phyloP scores from a whole-genome alignment of 306 rosid species.

The Corylus americana region DNA sequence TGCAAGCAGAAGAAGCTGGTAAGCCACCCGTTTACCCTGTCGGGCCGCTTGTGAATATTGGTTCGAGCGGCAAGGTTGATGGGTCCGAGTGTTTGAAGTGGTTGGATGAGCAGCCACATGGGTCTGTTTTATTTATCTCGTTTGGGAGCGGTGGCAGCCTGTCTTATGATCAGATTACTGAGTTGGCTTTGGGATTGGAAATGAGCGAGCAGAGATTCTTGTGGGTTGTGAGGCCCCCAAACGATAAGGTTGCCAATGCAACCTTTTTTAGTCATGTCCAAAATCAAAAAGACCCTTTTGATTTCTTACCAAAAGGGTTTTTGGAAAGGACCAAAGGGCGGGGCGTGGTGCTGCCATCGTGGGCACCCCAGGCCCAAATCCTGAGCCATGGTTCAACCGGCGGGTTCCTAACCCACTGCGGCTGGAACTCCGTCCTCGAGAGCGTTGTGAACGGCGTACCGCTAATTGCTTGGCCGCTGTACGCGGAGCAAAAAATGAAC shows the following conservation, averaged over 20 bases:
- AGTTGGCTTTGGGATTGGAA: constrained; percentile 55
- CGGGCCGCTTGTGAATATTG: constrained; percentile 36
- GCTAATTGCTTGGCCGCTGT: constrained; percentile 74
- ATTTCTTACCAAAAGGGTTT: constrained; percentile 62
- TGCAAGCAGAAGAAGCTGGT: constrained; percentile 9
- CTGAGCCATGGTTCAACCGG: constrained; percentile 63
- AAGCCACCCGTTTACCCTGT: constrained; percentile 26
- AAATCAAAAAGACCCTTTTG: constrained; percentile 25
- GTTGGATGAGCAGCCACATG: constrained; percentile 61
- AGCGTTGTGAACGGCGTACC: constrained; percentile 69
- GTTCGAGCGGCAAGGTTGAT: neutral
- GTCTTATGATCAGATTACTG: constrained; percentile 27
- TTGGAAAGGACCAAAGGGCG: constrained; percentile 47
- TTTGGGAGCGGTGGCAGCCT: constrained; percentile 72
- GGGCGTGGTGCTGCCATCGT: constrained; percentile 47
- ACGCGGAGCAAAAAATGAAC: constrained; percentile 77
- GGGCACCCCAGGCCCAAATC: constrained; percentile 81
- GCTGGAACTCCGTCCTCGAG: constrained; percentile 77
- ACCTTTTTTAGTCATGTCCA: constrained; percentile 47
- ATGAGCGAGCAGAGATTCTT: constrained; percentile 49
- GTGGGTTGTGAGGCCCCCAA: constrained; percentile 57
- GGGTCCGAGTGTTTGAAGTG: constrained; percentile 45
- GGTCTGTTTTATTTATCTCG: constrained; percentile 47
- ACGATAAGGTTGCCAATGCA: constrained; percentile 26
- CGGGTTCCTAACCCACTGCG: constrained; percentile 75